These are phyloP conservation scores for Lepidium africanum DNA, from an alignment of 345 rosid genomes.

Conservation along the genomic window DNA sequence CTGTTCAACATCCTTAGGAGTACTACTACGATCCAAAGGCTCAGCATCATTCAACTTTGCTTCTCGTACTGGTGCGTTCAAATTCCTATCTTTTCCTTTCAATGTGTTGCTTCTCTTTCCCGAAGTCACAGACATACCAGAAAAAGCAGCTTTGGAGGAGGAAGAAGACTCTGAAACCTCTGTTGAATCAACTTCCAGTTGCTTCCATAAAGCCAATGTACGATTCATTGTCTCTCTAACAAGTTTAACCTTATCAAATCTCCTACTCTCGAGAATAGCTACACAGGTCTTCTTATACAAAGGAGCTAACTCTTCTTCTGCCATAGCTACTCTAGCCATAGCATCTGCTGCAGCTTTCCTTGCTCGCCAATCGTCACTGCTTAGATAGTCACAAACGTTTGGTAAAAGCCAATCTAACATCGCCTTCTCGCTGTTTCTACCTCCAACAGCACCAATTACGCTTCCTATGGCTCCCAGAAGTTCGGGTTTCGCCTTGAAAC, in stretches of 20 bases:
- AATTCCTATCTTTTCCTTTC: conserved; percentile 31
- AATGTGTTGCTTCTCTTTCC: conserved; percentile 16
- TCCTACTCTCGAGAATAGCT: conserved; percentile 46
- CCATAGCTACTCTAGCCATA: conserved; percentile 55
- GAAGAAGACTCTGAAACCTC: conserved; percentile 34
- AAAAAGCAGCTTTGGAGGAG: conserved; percentile 30
- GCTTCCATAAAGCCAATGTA: conserved; percentile 71
- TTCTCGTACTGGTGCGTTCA: not conserved
- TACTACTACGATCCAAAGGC: not conserved
- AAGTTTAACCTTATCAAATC: conserved; percentile 85
- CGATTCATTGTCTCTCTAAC: conserved; percentile 90
- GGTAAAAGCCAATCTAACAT: conserved; percentile 67
- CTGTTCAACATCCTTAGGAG: not conserved
- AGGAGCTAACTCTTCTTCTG: conserved; percentile 50
- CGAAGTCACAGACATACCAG: not conserved
- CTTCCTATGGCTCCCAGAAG: conserved; percentile 62
- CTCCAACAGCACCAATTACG: conserved; percentile 50
- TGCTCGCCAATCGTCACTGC: conserved; percentile 73
- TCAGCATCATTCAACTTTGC: not conserved
- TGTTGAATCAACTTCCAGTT: conserved; percentile 39
- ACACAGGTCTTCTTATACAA: conserved; percentile 45
- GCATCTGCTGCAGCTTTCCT: conserved; percentile 91
- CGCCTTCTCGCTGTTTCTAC: conserved; percentile 34
- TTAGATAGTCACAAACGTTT: conserved; percentile 49
- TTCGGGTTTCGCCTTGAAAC: conserved; percentile 71